Evolutionary conservation across 2,329 filamentous ascomycete genomes (phyloP).

Genomic region (Exophiala spinifera): DNA sequence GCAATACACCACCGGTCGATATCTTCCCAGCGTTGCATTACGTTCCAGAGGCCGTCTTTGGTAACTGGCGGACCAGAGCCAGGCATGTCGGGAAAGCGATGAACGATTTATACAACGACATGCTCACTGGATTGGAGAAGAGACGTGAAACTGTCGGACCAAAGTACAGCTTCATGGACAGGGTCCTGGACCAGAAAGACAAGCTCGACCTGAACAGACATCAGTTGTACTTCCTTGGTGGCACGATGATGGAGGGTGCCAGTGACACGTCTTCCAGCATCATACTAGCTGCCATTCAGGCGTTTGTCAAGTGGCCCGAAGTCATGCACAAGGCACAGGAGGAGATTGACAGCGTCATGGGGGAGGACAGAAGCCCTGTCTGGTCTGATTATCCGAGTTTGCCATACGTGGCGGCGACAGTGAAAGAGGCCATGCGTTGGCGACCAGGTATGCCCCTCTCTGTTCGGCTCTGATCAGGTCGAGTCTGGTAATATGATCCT

Average conservation of each 20-base stretch:
- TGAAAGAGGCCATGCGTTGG: slow-evolving; percentile 37
- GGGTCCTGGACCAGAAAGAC: slow-evolving; percentile 38
- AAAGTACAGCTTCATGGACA: slow-evolving; percentile 40
- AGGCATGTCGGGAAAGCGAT: slow-evolving; percentile 40
- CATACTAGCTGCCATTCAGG: slow-evolving; percentile 39
- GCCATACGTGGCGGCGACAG: slow-evolving; percentile 34
- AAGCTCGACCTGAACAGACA: slow-evolving; percentile 34
- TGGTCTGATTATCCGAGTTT: slow-evolving; percentile 33
- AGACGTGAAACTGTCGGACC: slow-evolving; percentile 32
- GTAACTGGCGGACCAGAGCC: slow-evolving; percentile 40
- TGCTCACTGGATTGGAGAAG: slow-evolving; percentile 33
- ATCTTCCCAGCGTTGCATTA: slow-evolving; percentile 45
- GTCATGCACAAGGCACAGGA: slow-evolving; percentile 43
- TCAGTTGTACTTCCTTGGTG: slow-evolving; percentile 40
- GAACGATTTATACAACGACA: slow-evolving; percentile 41
- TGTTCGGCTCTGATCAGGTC: not conserved
- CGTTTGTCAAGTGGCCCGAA: slow-evolving; percentile 50
- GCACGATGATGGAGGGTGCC: slow-evolving; percentile 35
- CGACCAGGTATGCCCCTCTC: slow-evolving; percentile 31
- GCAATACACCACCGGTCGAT: slow-evolving; percentile 50
- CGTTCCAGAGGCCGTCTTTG: slow-evolving; percentile 42
- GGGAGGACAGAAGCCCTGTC: slow-evolving; percentile 32
- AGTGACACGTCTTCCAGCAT: slow-evolving; percentile 41
- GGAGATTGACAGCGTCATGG: slow-evolving; percentile 42
- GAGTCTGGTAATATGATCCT: too few species aligned